Evolutionary conservation across 2,329 filamentous ascomycete species (phyloP).

Genomic region (Aureobasidium namibiae): DNA sequence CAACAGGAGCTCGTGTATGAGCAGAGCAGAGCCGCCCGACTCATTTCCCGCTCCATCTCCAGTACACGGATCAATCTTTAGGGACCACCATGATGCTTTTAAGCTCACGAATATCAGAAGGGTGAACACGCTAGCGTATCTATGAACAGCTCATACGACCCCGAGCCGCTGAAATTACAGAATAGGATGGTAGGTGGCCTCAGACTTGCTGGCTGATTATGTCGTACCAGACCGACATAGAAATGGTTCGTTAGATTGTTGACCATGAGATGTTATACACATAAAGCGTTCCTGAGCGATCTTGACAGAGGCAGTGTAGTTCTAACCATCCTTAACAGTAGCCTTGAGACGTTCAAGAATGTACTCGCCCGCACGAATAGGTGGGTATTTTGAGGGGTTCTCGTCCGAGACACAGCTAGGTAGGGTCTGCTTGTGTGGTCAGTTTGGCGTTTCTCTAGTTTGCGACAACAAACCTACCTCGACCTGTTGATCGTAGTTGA

Average conservation of each 20-base stretch:
- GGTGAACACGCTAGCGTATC: too few species aligned
- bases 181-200: too few species aligned
- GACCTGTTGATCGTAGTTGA: conserved; percentile 12
- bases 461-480: conserved; percentile 26
- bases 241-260: too few species aligned
- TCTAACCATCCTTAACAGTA: conserved; percentile 9
- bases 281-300: background rate
- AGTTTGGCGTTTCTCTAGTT: background rate
- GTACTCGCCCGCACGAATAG: conserved; percentile 11
- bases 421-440: background rate
- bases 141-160: too few species aligned
- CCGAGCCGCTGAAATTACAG: too few species aligned
- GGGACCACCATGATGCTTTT: too few species aligned
- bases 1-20: too few species aligned
- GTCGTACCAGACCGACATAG: too few species aligned
- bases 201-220: too few species aligned
- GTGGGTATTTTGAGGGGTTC: conserved; percentile 7
- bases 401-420: conserved; percentile 10
- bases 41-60: background rate
- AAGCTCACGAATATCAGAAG: too few species aligned
- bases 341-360: conserved; percentile 9
- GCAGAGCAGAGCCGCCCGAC: too few species aligned
- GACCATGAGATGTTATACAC: background rate
- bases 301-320: background rate
- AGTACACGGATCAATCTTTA: too few species aligned